Base-by-base conservation (phyloP, 306 rosid species). In the Senna siamea region DNA sequence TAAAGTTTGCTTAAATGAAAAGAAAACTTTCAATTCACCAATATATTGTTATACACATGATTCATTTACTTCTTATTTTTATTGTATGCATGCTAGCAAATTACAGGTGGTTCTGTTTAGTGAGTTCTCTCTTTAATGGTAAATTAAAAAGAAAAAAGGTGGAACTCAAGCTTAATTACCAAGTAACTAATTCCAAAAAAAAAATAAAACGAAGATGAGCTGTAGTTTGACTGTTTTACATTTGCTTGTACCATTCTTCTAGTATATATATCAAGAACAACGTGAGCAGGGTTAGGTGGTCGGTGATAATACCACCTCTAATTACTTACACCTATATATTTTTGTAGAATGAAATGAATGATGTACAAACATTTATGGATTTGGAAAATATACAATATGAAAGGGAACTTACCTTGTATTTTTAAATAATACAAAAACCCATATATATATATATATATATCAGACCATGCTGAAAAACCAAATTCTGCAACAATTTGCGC, bases 161-260 rank as follows among this genome's bases (percentile, higher is more conserved):
- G 9, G 32, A 19, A 46, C 30, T 38, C 5, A 17, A 26, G 9
- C 47, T 3, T 34, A 32, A 35, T 61, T 1, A 35, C 17, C 3
- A 35, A 1, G 26, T 32, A 60, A n/a, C 23, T 2, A 20, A 7
- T 60, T 35, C 28, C 17, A 57, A 28, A 47, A 47, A 47, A 6
- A 58, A 4, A 34, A 47, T n/a, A n/a, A n/a, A n/a, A n/a, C n/a
- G n/a, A n/a, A n/a, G n/a, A n/a, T n/a, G n/a, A n/a, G n/a, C n/a
- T n/a, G n/a, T n/a, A n/a, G n/a, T n/a, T n/a, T n/a, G n/a, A n/a
- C n/a, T n/a, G n/a, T n/a, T 44, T 34, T 60, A 5, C 30, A 37
- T 62, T 62, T 62, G 32, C 68, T 62, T 62, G 50, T 1, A 19
- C n/a, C 32, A 9, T 62, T 62, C 50, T 38, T 62, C 48, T 37